Percentiles rank a stretch among this genome's conserved stretches.
phyloP scores from a whole-genome alignment of 345 rosid species.

The Hypericum perforatum region DNA sequence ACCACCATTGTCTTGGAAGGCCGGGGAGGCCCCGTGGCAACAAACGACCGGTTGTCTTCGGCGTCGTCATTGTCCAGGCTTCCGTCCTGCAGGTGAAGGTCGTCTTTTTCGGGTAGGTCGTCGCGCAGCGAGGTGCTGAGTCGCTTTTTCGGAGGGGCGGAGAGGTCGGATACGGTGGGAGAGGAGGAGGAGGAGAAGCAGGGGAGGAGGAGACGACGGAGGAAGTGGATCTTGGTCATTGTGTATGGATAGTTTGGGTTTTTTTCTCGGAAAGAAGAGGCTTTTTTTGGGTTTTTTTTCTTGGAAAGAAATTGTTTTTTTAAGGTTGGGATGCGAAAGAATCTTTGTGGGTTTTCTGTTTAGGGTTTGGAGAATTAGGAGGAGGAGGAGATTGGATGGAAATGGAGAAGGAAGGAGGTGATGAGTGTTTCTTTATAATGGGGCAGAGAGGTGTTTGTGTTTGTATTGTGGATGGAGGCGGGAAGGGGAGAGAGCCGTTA shows the following conservation, averaged over 20 bases:
- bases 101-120: slow-evolving; percentile 25
- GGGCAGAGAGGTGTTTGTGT: no score
- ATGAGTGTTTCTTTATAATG: no score
- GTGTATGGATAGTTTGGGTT: background rate
- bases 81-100: slow-evolving; percentile 6
- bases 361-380: no score
- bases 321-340: background rate
- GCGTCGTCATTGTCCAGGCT: slow-evolving; percentile 27
- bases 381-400: background rate
- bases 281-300: background rate
- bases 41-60: slow-evolving; percentile 15
- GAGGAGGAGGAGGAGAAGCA: slow-evolving; percentile 35
- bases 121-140: slow-evolving; percentile 65
- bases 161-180: slow-evolving; percentile 12
- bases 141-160: slow-evolving; percentile 44
- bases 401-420: background rate
- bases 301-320: background rate
- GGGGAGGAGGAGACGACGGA: slow-evolving; percentile 69
- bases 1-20: slow-evolving; percentile 75
- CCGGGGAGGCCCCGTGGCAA: slow-evolving; percentile 25
- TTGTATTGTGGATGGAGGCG: background rate
- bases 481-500: background rate
- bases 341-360: background rate
- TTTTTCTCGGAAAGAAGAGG: background rate
- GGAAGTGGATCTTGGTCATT: slow-evolving; percentile 57